phyloP scores from a whole-genome alignment of 768 basidiomycete genomes.

The Termitomyces eurrhizus region DNA sequence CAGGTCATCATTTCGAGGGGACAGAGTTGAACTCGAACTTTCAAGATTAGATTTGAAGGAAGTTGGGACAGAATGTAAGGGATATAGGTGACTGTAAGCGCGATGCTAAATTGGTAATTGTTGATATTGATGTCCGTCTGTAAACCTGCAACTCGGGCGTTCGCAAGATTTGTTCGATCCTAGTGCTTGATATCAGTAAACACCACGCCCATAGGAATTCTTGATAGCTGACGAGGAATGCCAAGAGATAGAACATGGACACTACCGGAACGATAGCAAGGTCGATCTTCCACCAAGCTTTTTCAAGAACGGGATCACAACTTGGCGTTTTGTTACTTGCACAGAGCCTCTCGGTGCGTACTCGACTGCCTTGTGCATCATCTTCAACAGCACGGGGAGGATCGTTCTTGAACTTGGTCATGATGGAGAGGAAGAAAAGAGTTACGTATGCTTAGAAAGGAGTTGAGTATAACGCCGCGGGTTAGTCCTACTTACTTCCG shows the following conservation, averaged over 20 bases:
- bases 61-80: neutral
- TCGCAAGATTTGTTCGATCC: neutral
- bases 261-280: neutral
- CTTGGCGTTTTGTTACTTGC: neutral
- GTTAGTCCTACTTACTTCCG: neutral
- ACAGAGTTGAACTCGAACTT: neutral
- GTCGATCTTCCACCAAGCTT: neutral
- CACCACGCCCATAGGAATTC: neutral
- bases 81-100: neutral
- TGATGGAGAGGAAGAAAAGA: slow-evolving; percentile 58
- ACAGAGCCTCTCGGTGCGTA: neutral
- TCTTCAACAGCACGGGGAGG: neutral
- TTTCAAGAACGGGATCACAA: neutral
- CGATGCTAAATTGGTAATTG: neutral
- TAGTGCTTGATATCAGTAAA: neutral
- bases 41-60: neutral
- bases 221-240: neutral
- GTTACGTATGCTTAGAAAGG: neutral
- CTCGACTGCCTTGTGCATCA: neutral
- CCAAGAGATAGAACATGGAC: neutral
- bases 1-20: neutral
- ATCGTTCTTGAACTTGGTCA: slow-evolving; percentile 20
- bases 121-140: neutral
- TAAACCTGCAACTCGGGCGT: neutral
- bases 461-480: neutral